phyloP scores from a whole-genome alignment of 495 filamentous ascomycete genomes.

The Cairneyella variabilis region DNA sequence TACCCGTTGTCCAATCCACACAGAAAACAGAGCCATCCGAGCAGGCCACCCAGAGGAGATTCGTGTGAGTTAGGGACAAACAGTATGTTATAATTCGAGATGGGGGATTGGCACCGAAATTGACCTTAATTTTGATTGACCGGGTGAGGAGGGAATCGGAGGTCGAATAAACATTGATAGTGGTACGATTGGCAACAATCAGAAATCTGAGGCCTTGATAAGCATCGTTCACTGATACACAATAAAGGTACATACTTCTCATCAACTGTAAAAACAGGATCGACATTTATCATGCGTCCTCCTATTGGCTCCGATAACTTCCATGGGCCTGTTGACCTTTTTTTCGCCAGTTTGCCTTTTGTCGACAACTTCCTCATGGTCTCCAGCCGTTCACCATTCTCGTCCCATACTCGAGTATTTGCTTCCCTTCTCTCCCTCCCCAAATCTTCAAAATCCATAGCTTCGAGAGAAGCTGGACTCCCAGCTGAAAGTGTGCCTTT shows the following conservation, averaged over 20 bases:
- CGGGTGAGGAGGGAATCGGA: slow-evolving; percentile 74
- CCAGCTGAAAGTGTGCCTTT: slow-evolving; percentile 14
- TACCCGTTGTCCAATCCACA: slow-evolving; percentile 73
- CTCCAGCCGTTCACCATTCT: too few species aligned
- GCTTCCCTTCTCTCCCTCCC: too few species aligned
- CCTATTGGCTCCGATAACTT: slow-evolving; percentile 57
- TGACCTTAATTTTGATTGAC: slow-evolving; percentile 42
- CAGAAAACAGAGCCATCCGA: slow-evolving; percentile 59
- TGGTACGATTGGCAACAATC: slow-evolving; percentile 53
- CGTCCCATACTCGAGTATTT: too few species aligned
- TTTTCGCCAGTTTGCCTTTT: background rate
- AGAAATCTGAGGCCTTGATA: slow-evolving; percentile 56
- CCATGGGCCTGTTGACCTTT: slow-evolving; percentile 37
- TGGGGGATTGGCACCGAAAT: slow-evolving; percentile 8
- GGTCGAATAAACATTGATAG: slow-evolving; percentile 77
- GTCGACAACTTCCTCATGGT: slow-evolving; percentile 16
- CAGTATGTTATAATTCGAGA: slow-evolving; percentile 49
- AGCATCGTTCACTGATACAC: slow-evolving; percentile 27
- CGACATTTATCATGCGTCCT: slow-evolving; percentile 65
- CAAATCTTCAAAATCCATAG: too few species aligned
- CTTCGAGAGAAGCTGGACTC: slow-evolving; percentile 10
- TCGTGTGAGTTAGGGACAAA: slow-evolving; percentile 53
- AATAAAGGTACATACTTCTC: slow-evolving; percentile 60
- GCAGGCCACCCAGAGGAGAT: slow-evolving; percentile 67
- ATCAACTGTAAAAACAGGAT: slow-evolving; percentile 74